phyloP scores from a whole-genome alignment of 768 basidiomycete species.

The Panus rudis region DNA sequence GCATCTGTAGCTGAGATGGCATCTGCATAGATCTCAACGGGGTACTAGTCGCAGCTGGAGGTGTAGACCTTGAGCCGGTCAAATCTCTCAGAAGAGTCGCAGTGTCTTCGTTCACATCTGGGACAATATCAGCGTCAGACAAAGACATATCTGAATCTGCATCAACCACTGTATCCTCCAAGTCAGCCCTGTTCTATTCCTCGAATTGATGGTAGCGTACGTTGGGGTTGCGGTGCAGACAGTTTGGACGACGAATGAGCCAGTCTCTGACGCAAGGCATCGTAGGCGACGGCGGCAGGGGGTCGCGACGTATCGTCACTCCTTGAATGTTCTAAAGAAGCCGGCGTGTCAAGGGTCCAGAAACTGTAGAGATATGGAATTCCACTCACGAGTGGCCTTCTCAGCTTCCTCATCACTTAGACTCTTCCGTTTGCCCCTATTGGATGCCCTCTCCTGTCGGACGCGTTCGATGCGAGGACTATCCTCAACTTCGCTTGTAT shows the following conservation, averaged over 20 bases:
- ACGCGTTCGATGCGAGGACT: conserved; percentile 38
- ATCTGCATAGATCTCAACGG: conserved; percentile 46
- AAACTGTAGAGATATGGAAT: conserved; percentile 5
- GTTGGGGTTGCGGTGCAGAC: conserved; percentile 12
- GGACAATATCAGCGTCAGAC: conserved; percentile 7
- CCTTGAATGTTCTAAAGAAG: conserved; percentile 6
- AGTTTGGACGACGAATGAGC: conserved; percentile 8
- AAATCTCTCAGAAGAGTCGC: conserved; percentile 32
- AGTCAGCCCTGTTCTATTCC: no score
- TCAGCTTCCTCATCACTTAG: conserved; percentile 66
- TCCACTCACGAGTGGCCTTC: conserved; percentile 39
- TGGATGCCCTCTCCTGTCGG: conserved; percentile 32
- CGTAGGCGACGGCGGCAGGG: conserved; percentile 15
- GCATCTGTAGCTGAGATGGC: conserved; percentile 40
- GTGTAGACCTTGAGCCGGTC: conserved; percentile 30
- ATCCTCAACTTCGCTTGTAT: conserved; percentile 51
- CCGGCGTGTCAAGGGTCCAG: not conserved
- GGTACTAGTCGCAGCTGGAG: conserved; percentile 48
- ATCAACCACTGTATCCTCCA: no score
- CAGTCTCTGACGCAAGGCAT: conserved; percentile 17
- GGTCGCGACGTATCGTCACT: conserved; percentile 10
- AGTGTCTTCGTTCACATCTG: conserved; percentile 31
- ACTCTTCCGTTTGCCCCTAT: conserved; percentile 49
- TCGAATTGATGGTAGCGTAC: no score
- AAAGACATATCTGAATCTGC: no score